Evolutionary conservation across 2,329 filamentous ascomycete species (phyloP).

Genomic region (Parastagonospora nodorum): DNA sequence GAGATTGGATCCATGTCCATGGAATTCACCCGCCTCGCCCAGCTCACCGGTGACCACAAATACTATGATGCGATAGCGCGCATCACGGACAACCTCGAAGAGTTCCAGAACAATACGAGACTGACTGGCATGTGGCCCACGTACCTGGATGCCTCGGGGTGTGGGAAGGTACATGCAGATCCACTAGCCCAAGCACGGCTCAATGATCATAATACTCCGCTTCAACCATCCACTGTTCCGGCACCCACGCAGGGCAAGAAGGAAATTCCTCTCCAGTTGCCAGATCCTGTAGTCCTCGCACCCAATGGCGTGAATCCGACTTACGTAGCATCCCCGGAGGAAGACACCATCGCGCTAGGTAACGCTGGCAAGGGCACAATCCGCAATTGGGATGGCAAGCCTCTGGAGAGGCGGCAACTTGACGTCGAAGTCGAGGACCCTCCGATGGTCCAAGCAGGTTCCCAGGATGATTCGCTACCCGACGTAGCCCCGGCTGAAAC

Average conservation of each 20-base stretch:
- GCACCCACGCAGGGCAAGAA: slow-evolving; percentile 31
- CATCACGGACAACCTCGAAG: slow-evolving; percentile 51
- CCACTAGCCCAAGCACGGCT: slow-evolving; percentile 30
- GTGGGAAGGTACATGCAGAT: slow-evolving; percentile 34
- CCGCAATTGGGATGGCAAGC: slow-evolving; percentile 30
- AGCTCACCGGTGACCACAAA: slow-evolving; percentile 53
- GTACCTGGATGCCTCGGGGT: slow-evolving; percentile 50
- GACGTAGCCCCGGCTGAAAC: slow-evolving; percentile 9
- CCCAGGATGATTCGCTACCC: slow-evolving; percentile 4
- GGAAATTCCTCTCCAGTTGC: slow-evolving; percentile 39
- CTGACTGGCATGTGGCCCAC: slow-evolving; percentile 57
- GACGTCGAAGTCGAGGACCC: slow-evolving; percentile 23
- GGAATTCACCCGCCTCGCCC: slow-evolving; percentile 55
- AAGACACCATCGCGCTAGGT: slow-evolving; percentile 10
- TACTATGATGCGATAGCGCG: slow-evolving; percentile 56
- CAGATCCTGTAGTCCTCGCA: slow-evolving; percentile 33
- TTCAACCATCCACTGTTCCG: slow-evolving; percentile 10
- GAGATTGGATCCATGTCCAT: slow-evolving; percentile 56
- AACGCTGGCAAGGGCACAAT: slow-evolving; percentile 15
- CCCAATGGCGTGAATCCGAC: slow-evolving; percentile 22
- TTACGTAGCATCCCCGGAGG: slow-evolving; percentile 9
- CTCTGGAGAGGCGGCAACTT: slow-evolving; percentile 28
- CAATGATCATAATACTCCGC: slow-evolving; percentile 12
- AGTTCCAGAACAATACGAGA: slow-evolving; percentile 51
- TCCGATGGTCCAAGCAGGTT: slow-evolving; percentile 6